Conservation (phyloP, 345 rosid species). For the Cochlearia excelsa region DNA sequence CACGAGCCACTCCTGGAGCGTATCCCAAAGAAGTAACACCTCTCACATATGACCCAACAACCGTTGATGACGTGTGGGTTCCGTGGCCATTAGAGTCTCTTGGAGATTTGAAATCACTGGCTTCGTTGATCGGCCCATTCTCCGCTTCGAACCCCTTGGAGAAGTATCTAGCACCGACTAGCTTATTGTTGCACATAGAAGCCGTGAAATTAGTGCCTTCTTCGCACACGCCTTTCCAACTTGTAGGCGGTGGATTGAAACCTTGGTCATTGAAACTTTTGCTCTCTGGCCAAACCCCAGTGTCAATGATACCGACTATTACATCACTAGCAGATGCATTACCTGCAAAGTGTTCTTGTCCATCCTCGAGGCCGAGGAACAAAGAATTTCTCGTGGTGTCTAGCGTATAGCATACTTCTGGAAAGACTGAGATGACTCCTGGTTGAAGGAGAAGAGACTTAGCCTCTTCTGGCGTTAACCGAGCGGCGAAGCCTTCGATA, state of each 20-base stretch:
- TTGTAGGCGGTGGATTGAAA: background rate
- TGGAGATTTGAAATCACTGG: background rate
- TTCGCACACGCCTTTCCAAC: background rate
- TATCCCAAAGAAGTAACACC: background rate
- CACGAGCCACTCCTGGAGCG: background rate
- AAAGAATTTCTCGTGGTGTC: background rate
- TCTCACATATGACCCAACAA: background rate
- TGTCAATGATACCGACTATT: background rate
- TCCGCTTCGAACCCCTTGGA: background rate
- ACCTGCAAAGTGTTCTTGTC: background rate
- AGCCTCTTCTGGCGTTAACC: background rate
- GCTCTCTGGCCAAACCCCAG: background rate
- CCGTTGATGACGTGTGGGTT: background rate
- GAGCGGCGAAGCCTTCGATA: background rate
- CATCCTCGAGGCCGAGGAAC: background rate
- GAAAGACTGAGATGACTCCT: background rate
- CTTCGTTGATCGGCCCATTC: background rate
- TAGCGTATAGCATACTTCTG: background rate
- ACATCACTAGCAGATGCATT: background rate
- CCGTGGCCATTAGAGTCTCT: background rate
- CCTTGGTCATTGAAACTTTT: background rate
- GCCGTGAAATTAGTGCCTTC: background rate
- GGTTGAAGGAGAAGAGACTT: background rate
- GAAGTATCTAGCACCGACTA: background rate
- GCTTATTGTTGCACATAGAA: background rate